A percentile compares a stretch with the other conserved stretches of the same genome.
phyloP scores from a whole-genome alignment of 2,329 filamentous ascomycete species.

The Exserohilum rostratum region DNA sequence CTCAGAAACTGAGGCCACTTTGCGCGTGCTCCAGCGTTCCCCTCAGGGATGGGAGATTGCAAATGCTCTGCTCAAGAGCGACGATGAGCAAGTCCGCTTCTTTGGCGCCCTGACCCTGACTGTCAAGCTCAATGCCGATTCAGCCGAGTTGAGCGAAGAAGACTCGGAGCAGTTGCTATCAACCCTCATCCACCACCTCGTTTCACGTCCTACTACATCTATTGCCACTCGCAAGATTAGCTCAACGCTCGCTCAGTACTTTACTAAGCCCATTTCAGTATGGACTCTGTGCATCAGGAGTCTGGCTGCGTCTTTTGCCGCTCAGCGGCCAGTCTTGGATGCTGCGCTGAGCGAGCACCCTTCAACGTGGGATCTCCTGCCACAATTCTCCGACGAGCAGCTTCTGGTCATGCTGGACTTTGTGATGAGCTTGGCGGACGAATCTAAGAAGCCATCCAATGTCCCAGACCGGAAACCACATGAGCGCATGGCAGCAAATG shows the following conservation, averaged over 20 bases:
- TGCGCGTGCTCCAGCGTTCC: constrained; percentile 80
- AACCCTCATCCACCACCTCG: constrained; percentile 46
- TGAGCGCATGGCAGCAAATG: constrained; percentile 59
- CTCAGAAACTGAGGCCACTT: constrained; percentile 68
- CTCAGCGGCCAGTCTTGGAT: constrained; percentile 55
- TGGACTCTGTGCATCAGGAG: constrained; percentile 72
- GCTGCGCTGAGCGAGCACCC: constrained; percentile 54
- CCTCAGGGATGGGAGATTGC: constrained; percentile 85
- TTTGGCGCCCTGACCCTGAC: constrained; percentile 93
- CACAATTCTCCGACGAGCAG: constrained; percentile 57
- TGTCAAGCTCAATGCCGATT: constrained; percentile 92
- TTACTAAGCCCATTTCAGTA: constrained; percentile 69
- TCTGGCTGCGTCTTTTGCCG: constrained; percentile 64
- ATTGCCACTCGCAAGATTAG: constrained; percentile 76
- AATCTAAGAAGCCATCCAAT: constrained; percentile 71
- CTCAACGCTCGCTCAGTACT: constrained; percentile 77
- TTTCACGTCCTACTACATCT: constrained; percentile 51
- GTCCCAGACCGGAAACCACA: constrained; percentile 59
- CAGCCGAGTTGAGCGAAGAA: constrained; percentile 52
- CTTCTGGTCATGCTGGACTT: constrained; percentile 70
- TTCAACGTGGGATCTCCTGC: constrained; percentile 54
- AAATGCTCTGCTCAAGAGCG: constrained; percentile 71
- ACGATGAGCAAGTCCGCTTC: constrained; percentile 80
- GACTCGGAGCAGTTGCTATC: constrained; percentile 44
- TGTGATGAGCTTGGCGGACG: constrained; percentile 66